Evolutionary conservation across 2,329 filamentous ascomycete genomes (phyloP).

Genomic region (Cercospora citrullina): DNA sequence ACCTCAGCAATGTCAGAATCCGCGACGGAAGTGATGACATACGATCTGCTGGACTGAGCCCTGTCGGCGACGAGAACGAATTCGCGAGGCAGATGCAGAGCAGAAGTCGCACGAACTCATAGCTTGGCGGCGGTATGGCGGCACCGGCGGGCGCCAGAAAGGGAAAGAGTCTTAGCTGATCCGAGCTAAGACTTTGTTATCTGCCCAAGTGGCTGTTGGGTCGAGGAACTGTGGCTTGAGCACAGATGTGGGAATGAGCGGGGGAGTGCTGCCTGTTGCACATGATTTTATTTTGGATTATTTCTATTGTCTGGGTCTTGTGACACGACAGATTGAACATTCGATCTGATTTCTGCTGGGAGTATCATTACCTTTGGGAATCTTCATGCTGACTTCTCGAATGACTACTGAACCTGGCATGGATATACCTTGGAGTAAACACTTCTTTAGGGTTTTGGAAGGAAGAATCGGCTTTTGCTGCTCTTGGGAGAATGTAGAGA

Average conservation of each 20-base stretch:
- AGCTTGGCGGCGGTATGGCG: background rate
- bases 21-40: conserved; percentile 27
- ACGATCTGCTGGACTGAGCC: conserved; percentile 35
- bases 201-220: background rate
- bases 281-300: background rate
- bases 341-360: background rate
- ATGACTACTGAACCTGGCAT: background rate
- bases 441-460: background rate
- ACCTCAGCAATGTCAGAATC: conserved; percentile 53
- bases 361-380: background rate
- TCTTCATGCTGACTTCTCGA: background rate
- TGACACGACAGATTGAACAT: background rate
- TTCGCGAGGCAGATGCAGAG: conserved; percentile 17
- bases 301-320: background rate
- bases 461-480: background rate
- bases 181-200: background rate
- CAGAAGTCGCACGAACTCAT: conserved; percentile 34
- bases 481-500: background rate
- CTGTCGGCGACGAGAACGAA: conserved; percentile 29
- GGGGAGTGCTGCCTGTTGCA: background rate
- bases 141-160: background rate
- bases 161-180: background rate
- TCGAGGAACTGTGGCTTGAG: background rate
- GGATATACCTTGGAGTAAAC: background rate
- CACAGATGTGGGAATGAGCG: background rate